Base-by-base conservation (phyloP, 163 green algal species). In the Volvox carteri region DNA sequence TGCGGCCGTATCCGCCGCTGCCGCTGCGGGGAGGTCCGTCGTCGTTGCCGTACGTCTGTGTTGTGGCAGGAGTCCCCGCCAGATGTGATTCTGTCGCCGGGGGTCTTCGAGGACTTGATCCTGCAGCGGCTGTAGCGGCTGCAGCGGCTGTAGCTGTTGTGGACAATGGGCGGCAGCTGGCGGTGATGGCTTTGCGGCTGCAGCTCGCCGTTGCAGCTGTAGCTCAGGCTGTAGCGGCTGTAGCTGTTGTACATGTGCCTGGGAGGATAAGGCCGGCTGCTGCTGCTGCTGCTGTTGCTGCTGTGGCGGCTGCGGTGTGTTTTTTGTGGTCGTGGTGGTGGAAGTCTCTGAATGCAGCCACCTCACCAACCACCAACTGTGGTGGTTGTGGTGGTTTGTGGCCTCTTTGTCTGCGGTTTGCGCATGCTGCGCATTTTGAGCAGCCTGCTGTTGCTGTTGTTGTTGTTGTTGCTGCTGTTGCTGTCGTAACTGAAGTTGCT, bases 111-210 rank as follows among this genome's bases (percentile, higher is more conserved):
- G 39, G 52, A n/a, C 5, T 65, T 28, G 16, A 65, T 46, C 73
- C 33, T 75, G 65, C 72, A 42, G 72, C 72, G 48, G 72, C 42
- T 60, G 72, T n/a, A 46, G 73, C 41, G 41, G 42, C 73, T 56
- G 73, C 44, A 58, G 37, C 37, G 19, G 37, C 70, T 56, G 1
- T 41, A 58, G 14, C 70, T 78, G 70, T 33, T 52, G 14, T 78
- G 41, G 68, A 4, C 6, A 19, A 16, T 78, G 37, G 19, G 39
- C 7, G 28, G 33, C 23, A 46, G 67, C 11, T 44, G 30, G 25
- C n/a, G 30, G 25, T 28, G n/a, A 50, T 30, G 67, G 35, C 18
- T 2, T 37, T 14, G 68, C 28, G 3, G 62, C 14, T 50, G 68
- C 33, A 4, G 33, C 68, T 33, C 16, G 62, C 30, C 33, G 65